These are phyloP conservation scores for Colletotrichum sp. DNA, from an alignment of 2,329 filamentous ascomycete species.

Conservation along the genomic window DNA sequence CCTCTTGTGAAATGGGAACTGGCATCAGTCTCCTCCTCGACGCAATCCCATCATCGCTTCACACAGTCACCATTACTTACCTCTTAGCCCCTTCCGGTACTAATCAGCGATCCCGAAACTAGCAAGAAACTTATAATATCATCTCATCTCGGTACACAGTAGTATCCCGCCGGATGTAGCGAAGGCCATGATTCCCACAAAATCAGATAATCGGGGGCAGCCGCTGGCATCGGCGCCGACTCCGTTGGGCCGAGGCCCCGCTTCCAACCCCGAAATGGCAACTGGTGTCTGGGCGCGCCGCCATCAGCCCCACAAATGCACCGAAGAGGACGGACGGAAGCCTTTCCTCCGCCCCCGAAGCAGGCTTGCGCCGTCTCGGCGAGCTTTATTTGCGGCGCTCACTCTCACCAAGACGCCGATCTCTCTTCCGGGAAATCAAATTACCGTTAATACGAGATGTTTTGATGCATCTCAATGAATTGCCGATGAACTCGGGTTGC, in stretches of 20 bases:
- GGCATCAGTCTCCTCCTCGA: neutral
- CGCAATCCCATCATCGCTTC: neutral
- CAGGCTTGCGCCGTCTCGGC: neutral
- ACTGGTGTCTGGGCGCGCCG: neutral
- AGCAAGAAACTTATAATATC: neutral
- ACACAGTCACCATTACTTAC: neutral
- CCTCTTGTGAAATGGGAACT: neutral
- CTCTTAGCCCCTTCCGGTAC: neutral
- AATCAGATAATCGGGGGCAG: neutral
- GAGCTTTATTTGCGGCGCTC: neutral
- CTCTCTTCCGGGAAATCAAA: neutral
- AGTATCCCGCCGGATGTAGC: neutral
- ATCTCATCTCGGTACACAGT: neutral
- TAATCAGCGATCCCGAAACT: neutral
- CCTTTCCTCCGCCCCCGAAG: neutral
- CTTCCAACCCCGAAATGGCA: neutral
- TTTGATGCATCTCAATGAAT: neutral
- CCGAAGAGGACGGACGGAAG: neutral
- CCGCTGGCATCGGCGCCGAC: neutral
- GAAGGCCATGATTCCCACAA: neutral
- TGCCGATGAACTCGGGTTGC: neutral
- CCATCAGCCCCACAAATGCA: neutral
- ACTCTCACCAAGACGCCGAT: neutral
- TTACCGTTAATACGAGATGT: neutral
- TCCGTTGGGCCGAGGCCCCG: neutral